Conservation (phyloP, 352 stramenopile genomes). For the Achlya hypogyna region DNA sequence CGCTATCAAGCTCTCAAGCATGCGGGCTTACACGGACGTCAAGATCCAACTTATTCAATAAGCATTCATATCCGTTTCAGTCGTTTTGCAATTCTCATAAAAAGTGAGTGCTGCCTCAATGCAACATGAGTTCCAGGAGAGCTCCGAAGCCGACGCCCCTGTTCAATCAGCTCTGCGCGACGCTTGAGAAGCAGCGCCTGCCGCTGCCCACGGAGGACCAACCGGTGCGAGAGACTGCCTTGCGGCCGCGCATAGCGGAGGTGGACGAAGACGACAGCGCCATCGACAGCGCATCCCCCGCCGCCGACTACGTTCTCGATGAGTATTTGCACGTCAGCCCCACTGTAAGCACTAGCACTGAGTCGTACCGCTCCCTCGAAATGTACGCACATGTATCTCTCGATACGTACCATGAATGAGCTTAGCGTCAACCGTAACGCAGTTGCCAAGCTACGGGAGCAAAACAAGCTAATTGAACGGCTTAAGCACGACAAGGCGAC, state of each 20-base stretch:
- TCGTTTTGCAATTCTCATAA: background rate
- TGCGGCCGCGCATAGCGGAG: too few species aligned
- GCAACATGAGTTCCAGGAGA: background rate
- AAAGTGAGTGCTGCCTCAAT: background rate
- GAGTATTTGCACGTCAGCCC: background rate
- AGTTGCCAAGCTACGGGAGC: slow-evolving; percentile 35
- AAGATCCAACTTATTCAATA: background rate
- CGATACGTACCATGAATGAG: background rate
- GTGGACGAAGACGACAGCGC: too few species aligned
- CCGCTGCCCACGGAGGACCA: background rate
- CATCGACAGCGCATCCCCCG: too few species aligned
- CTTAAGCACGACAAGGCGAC: slow-evolving; percentile 47
- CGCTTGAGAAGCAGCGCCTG: background rate
- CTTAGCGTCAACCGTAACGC: slow-evolving; percentile 10
- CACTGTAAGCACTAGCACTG: background rate
- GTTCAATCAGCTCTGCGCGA: background rate
- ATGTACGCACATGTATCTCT: background rate
- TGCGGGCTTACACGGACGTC: background rate
- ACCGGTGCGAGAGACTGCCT: too few species aligned
- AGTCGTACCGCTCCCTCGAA: slow-evolving; percentile 8
- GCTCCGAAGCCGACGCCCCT: background rate
- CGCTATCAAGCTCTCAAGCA: background rate
- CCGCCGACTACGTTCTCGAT: background rate
- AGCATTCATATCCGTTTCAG: background rate
- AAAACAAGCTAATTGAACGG: slow-evolving; percentile 33